phyloP scores from a whole-genome alignment of 495 filamentous ascomycete genomes.

The Daldinia vernicosa region DNA sequence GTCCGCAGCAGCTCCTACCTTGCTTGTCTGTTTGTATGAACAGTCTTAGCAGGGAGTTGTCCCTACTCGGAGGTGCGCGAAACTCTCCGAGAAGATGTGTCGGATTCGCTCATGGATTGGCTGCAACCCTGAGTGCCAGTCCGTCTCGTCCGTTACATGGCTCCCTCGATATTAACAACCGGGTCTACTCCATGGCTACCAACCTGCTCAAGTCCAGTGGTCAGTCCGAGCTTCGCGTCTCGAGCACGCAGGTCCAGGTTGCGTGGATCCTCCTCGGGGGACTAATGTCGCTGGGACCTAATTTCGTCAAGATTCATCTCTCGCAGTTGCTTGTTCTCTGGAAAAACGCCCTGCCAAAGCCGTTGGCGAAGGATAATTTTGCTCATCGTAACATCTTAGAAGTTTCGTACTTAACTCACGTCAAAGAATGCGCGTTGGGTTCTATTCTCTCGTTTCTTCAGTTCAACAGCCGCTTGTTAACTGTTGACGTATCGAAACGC shows the following conservation, averaged over 20 bases:
- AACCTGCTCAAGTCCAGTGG: conserved; percentile 92
- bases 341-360: conserved; percentile 96
- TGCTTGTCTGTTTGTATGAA: conserved; percentile 98
- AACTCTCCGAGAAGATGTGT: conserved; percentile 86
- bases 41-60: conserved; percentile 86
- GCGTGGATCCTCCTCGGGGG: conserved; percentile 98
- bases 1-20: conserved; percentile 88
- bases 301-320: conserved; percentile 98
- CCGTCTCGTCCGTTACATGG: conserved; percentile 89
- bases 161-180: conserved; percentile 92
- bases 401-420: conserved; percentile 90
- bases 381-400: conserved; percentile 83
- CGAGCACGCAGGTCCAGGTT: conserved; percentile 94
- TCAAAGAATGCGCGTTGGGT: conserved; percentile 92
- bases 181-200: conserved; percentile 89
- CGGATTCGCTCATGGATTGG: conserved; percentile 92
- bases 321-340: conserved; percentile 95
- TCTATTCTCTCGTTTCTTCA: conserved; percentile 92
- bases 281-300: conserved; percentile 94
- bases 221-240: conserved; percentile 88
- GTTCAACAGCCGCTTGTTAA: conserved; percentile 91
- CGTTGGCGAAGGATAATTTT: conserved; percentile 88
- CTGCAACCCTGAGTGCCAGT: conserved; percentile 89
- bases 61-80: conserved; percentile 75
- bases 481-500: conserved; percentile 91